Conservation (phyloP, 352 stramenopile genomes). For the Phytophthora europaea region DNA sequence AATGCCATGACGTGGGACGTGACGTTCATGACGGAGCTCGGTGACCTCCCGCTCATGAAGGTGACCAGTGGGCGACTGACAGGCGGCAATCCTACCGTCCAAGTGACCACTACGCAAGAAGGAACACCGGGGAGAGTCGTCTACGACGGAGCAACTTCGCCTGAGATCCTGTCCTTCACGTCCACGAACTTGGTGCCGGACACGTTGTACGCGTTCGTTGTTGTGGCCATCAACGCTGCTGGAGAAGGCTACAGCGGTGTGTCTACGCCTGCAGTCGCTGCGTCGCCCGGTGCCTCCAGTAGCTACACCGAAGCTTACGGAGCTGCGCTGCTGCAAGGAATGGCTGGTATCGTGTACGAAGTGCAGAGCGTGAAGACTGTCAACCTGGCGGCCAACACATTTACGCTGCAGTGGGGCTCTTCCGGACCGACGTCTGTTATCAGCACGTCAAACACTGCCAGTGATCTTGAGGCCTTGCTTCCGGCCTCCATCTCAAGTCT, state of each 20-base stretch:
- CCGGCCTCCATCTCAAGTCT: slow-evolving; percentile 40
- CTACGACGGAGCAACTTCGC: slow-evolving; percentile 92
- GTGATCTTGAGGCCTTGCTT: slow-evolving; percentile 55
- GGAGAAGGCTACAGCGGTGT: slow-evolving; percentile 89
- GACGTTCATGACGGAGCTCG: slow-evolving; percentile 94
- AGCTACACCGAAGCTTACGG: slow-evolving; percentile 92
- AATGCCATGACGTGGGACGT: slow-evolving; percentile 91
- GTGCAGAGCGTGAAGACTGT: slow-evolving; percentile 91
- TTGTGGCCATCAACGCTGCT: slow-evolving; percentile 93
- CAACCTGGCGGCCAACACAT: slow-evolving; percentile 43
- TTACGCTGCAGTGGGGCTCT: slow-evolving; percentile 63
- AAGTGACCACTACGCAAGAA: slow-evolving; percentile 82
- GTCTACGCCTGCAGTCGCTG: slow-evolving; percentile 93
- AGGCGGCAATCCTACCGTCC: slow-evolving; percentile 64
- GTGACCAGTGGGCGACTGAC: slow-evolving; percentile 91
- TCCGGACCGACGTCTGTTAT: slow-evolving; percentile 53
- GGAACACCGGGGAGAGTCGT: slow-evolving; percentile 92
- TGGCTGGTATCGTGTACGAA: slow-evolving; percentile 96
- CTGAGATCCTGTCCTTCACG: slow-evolving; percentile 83
- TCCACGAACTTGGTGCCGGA: slow-evolving; percentile 89
- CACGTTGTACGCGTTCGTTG: slow-evolving; percentile 94
- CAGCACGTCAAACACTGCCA: slow-evolving; percentile 49
- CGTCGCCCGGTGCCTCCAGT: slow-evolving; percentile 90
- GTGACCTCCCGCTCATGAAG: slow-evolving; percentile 93
- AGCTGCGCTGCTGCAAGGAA: slow-evolving; percentile 87